Base-by-base conservation (phyloP, 2,329 filamentous ascomycete genomes). In the Penicillium sclerotiorum region DNA sequence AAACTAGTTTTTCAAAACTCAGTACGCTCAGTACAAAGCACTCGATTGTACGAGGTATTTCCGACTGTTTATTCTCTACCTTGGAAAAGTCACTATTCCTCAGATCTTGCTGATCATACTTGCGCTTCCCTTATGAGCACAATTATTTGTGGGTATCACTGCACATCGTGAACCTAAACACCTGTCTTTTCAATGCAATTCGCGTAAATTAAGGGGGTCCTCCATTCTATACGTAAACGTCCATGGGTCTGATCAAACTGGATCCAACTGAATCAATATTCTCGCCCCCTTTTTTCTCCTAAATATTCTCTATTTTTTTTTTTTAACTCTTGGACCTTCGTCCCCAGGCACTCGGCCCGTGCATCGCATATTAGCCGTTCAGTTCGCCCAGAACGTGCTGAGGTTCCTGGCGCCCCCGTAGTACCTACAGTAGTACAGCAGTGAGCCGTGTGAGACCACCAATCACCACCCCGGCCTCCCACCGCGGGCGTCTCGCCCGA, bases 141-240 rank as follows among this genome's bases (percentile, higher is more conserved):
- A 43, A 32, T 30, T 23, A 33, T 43, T 43, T 33, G 27, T 43
- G 27, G 27, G 27, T 33, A 32, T 20, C 15, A 20, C 25, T 41
- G 38, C 28, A 25, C 23, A 17, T 41, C 27, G 17, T n/a, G 18
- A 43, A 43, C 40, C 18, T 33, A 43, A 23, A 30, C 15, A 11
- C 4, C 11, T 12, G 27, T 5, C 22, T 22, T 12, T 36, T 28
- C 9, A 28, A 28, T 13, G 25, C 25, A 28, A 9, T 28, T 13
- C 25, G 9, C 25, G 13, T 28, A 45, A 40, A 49, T 49, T 49
- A 49, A 49, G n/a, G 47, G 47, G 47, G 47, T 27, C 22, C 33
- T 30, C 22, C 38, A 42, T 42, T 20, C 17, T 35, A 15, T 30
- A 44, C 37, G 32, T 43, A 32, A 42, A 43, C 40, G 27, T 33